Evolutionary conservation across 352 stramenopile species (phyloP).

Genomic region (Phytophthora kernoviae): DNA sequence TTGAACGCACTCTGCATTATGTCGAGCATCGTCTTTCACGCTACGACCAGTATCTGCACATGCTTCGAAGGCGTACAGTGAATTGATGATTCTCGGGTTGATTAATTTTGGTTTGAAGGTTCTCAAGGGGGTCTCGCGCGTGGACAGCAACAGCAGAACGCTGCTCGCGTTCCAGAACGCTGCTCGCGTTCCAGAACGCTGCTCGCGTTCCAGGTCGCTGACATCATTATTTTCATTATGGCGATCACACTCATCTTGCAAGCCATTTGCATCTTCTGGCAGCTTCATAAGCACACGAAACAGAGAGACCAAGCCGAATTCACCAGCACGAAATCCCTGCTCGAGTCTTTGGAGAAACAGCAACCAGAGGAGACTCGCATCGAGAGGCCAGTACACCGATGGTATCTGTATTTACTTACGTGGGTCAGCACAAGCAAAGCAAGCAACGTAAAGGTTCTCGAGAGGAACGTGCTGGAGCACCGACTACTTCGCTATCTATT

Average conservation of each 20-base stretch:
- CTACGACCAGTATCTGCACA: conserved; percentile 65
- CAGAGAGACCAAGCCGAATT: conserved; percentile 38
- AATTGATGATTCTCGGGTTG: conserved; percentile 65
- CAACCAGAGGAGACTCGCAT: too few relatives aligned
- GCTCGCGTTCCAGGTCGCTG: conserved; percentile 54
- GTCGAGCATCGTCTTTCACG: conserved; percentile 42
- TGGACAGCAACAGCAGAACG: conserved; percentile 29
- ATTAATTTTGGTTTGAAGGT: conserved; percentile 58
- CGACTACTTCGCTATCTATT: conserved; percentile 52
- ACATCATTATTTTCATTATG: conserved; percentile 57
- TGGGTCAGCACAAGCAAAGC: too few relatives aligned
- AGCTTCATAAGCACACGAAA: conserved; percentile 32
- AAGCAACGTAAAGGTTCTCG: not conserved
- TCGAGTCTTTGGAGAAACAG: conserved; percentile 3
- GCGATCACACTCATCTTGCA: conserved; percentile 54
- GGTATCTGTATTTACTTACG: too few relatives aligned
- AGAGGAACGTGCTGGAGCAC: conserved; percentile 27
- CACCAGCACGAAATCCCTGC: conserved; percentile 37
- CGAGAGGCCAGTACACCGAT: too few relatives aligned
- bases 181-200: too few relatives aligned
- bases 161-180: too few relatives aligned
- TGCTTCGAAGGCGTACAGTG: conserved; percentile 65
- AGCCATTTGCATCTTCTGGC: conserved; percentile 42
- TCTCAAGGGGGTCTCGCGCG: conserved; percentile 34
- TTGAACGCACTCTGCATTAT: conserved; percentile 47